These are phyloP conservation scores for Beauveria sp. DNA, from an alignment of 2,329 filamentous ascomycete species.

Conservation along the genomic window DNA sequence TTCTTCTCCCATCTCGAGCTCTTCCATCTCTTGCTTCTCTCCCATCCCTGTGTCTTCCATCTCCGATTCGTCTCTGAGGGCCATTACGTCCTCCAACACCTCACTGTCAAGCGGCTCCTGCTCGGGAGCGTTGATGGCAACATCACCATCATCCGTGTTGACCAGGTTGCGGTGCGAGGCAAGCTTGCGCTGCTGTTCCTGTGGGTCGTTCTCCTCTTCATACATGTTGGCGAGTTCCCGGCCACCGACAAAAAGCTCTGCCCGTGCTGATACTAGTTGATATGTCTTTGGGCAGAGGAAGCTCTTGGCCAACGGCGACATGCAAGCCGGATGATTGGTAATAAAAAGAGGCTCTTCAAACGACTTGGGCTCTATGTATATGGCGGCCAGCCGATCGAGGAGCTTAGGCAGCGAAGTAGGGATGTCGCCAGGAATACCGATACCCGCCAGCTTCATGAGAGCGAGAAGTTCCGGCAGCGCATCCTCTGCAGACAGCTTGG, in stretches of 20 bases:
- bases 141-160: constrained; percentile 25
- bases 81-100: constrained; percentile 5
- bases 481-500: constrained; percentile 47
- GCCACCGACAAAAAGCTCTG: constrained; percentile 74
- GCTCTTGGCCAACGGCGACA: constrained; percentile 87
- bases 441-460: constrained; percentile 47
- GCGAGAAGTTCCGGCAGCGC: constrained; percentile 52
- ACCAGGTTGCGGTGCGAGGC: constrained; percentile 40
- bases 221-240: constrained; percentile 93
- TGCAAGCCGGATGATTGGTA: constrained; percentile 78
- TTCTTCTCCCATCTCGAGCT: constrained; percentile 13
- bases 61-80: constrained; percentile 11
- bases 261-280: constrained; percentile 72
- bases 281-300: constrained; percentile 60
- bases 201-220: constrained; percentile 93
- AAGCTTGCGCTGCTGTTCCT: constrained; percentile 80
- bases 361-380: constrained; percentile 73
- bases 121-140: constrained; percentile 20
- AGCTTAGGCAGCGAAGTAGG: constrained; percentile 54
- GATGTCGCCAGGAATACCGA: constrained; percentile 59
- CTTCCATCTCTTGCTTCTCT: constrained; percentile 15
- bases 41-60: constrained; percentile 6
- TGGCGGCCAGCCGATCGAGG: constrained; percentile 70
- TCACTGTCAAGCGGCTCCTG: constrained; percentile 1
- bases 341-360: constrained; percentile 68